Evolutionary conservation across 2,329 filamentous ascomycete species (phyloP).

Genomic region (Penicillium sp.): DNA sequence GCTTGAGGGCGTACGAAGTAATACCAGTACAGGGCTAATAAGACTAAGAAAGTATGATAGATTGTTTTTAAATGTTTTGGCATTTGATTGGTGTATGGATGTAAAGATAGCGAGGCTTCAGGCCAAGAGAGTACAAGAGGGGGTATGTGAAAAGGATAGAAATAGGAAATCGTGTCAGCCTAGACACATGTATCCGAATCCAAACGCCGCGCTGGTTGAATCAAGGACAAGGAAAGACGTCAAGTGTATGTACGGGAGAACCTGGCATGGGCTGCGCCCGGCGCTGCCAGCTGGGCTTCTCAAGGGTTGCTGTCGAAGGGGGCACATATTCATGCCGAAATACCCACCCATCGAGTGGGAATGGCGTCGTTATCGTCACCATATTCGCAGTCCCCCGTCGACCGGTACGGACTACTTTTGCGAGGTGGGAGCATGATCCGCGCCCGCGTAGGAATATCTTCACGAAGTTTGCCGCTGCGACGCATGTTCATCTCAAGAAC

Average conservation of each 20-base stretch:
- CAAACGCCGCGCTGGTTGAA: constrained; percentile 26
- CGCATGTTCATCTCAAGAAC: constrained; percentile 71
- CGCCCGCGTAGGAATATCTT: constrained; percentile 57
- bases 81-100: constrained; percentile 10
- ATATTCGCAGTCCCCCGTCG: constrained; percentile 26
- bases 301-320: not conserved
- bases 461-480: constrained; percentile 62
- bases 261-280: constrained; percentile 13
- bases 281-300: constrained; percentile 7
- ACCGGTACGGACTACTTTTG: constrained; percentile 28
- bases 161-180: constrained; percentile 15
- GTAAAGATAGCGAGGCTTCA: constrained; percentile 15
- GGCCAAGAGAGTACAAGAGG: constrained; percentile 1
- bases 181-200: constrained; percentile 19
- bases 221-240: not conserved
- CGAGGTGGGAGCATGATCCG: constrained; percentile 64
- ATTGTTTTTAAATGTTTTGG: not conserved
- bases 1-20: not conserved
- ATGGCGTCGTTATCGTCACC: constrained; percentile 25
- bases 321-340: constrained; percentile 14
- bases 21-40: not conserved
- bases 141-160: constrained; percentile 17
- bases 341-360: constrained; percentile 27
- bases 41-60: not conserved
- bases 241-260: constrained; percentile 15